Evolutionary conservation across 495 filamentous ascomycete species (phyloP), one percentile per base, ranked within the genome.

Genomic region (Xylaria sp.): DNA sequence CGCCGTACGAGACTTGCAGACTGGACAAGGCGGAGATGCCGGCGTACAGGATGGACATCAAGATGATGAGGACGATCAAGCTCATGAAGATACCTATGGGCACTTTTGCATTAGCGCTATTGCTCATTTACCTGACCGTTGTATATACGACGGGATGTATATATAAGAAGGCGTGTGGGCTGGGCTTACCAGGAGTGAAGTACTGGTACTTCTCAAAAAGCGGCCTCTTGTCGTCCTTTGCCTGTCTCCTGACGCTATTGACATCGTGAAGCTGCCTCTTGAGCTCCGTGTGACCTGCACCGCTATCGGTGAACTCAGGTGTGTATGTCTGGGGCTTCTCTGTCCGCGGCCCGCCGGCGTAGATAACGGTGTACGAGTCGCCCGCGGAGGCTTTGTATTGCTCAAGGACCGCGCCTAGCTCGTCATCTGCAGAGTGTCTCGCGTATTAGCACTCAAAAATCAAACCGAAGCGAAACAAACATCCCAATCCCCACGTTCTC

Each of bases 141-240:
- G 11, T 53, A 29, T 29, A 53, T 26, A 29, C 46, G 46, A 24
- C 8, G 24, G n/a, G n/a, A 50, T 19, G 15, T 50, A 5, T 21
- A 64, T 24, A 57, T 19, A 43, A 12, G 29, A 53, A 24, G 31
- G 48, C 12, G 11, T 29, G 8, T 44, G 40, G 26, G 11, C 29
- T 26, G 29, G 26, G 69, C 72, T 59, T 69, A 78, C 85, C 86
- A 76, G 94, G 93, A 24, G 89, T 93, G 35, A 99, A 91, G 82
- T 91, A 98, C 77, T 96, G 91, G 78, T 99, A 99, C 76, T 91
- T 91, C 80, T 95, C 89, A 76, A 99, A 99, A 58, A 99, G 90
- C 26, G 83, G 81, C 35, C 75, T 77, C 17, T 79, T 65, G 6
- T 73, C 72, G 5, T 21, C 75, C 64, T 75, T 68, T 61, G 75